These are phyloP conservation scores for Nyssa sinensis DNA, from an alignment of 148 eudicot species.

Conservation along the genomic window DNA sequence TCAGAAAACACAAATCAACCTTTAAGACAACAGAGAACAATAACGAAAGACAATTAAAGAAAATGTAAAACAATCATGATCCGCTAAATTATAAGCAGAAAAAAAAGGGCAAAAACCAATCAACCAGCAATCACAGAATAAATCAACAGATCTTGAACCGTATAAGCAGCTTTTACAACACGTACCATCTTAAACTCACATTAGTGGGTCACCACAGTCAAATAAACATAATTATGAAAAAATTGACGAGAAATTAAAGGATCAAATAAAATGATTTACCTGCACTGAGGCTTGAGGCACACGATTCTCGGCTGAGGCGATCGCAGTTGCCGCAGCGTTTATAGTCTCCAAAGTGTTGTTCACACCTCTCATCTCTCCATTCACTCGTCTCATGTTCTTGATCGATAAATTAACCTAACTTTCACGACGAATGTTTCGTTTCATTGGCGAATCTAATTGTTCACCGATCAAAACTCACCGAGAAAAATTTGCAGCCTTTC, in stretches of 20 bases:
- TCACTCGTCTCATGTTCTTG: background rate
- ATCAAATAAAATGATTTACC: conserved; percentile 28
- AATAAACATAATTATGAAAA: background rate
- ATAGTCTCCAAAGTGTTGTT: conserved; percentile 67
- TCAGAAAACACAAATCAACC: conserved; percentile 6
- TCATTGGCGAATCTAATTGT: background rate
- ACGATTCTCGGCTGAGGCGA: conserved; percentile 73
- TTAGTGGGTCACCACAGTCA: background rate
- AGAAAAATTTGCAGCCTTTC: background rate
- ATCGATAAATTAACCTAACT: conserved; percentile 9
- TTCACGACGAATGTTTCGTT: background rate
- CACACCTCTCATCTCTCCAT: conserved; percentile 47
- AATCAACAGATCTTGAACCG: conserved; percentile 12
- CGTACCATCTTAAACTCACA: background rate
- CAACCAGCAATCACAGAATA: conserved; percentile 1
- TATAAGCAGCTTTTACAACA: background rate
- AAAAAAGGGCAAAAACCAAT: background rate
- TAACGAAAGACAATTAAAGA: background rate
- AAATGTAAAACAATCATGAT: background rate
- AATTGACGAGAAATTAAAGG: background rate
- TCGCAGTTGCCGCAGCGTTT: conserved; percentile 90
- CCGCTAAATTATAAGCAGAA: background rate
- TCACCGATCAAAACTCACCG: conserved; percentile 6
- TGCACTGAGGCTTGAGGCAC: conserved; percentile 48
- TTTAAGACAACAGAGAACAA: background rate